These are phyloP conservation scores for Potentilla sterilis DNA, from an alignment of 306 rosid species.

Conservation along the genomic window DNA sequence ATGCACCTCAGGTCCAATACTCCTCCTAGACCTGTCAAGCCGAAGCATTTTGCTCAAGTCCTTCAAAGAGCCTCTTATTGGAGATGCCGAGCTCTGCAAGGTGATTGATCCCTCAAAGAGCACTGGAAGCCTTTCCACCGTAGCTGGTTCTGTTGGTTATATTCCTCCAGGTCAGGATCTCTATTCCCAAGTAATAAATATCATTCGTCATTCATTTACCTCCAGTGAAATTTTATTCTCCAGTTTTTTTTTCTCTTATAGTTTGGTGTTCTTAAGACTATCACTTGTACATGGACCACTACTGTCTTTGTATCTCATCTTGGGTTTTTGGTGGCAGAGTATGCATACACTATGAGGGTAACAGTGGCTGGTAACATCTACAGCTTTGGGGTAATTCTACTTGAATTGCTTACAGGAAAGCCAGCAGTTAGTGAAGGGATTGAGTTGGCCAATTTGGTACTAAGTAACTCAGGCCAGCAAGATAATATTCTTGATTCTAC, in stretches of 20 bases:
- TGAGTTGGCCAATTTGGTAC: slow-evolving; percentile 78
- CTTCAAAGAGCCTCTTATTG: slow-evolving; percentile 86
- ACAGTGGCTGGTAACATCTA: slow-evolving; percentile 77
- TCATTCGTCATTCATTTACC: neutral
- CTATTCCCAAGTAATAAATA: neutral
- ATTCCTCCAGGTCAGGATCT: slow-evolving; percentile 84
- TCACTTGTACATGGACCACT: too few species aligned
- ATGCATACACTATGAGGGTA: slow-evolving; percentile 86
- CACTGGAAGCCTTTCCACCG: slow-evolving; percentile 73
- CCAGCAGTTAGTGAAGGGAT: slow-evolving; percentile 72
- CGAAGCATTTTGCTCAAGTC: slow-evolving; percentile 79
- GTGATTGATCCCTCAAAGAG: slow-evolving; percentile 87
- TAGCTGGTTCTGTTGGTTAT: slow-evolving; percentile 94
- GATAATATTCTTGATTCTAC: slow-evolving; percentile 57
- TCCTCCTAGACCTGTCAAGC: slow-evolving; percentile 81
- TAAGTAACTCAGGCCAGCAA: slow-evolving; percentile 39
- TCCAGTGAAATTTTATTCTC: neutral
- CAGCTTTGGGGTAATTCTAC: slow-evolving; percentile 80
- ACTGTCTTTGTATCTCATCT: slow-evolving; percentile 5
- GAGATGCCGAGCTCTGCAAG: slow-evolving; percentile 83
- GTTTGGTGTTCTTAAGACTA: neutral
- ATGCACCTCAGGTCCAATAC: slow-evolving; percentile 59
- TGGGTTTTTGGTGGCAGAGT: slow-evolving; percentile 52
- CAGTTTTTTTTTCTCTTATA: too few species aligned
- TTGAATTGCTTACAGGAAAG: slow-evolving; percentile 82